phyloP scores from a whole-genome alignment of 768 basidiomycete genomes.

The Floccularia luteovirens region DNA sequence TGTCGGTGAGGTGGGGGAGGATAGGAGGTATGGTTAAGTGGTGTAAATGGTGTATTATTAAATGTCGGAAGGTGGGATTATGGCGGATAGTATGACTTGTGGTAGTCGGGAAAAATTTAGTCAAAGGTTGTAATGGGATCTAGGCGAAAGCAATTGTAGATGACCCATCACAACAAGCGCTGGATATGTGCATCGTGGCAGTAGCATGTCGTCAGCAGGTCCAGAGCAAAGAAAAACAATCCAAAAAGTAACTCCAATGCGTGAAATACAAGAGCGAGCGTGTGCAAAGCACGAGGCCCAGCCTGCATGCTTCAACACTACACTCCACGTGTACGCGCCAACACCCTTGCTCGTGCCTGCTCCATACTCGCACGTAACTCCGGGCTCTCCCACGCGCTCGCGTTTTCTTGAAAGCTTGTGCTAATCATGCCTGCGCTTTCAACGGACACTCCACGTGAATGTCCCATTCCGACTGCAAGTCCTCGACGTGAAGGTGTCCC shows the following conservation, averaged over 20 bases:
- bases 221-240: no score
- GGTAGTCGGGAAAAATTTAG: no score
- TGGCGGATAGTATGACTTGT: no score
- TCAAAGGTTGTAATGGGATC: no score
- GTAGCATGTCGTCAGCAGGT: no score
- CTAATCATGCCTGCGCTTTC: constrained; percentile 3
- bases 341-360: constrained; percentile 55
- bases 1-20: background rate
- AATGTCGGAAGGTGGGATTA: no score
- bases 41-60: background rate
- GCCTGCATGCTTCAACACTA: no score
- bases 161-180: no score
- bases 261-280: background rate
- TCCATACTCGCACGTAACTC: constrained; percentile 70
- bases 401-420: constrained; percentile 32
- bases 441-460: constrained; percentile 11
- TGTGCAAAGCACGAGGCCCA: background rate
- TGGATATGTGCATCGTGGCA: no score
- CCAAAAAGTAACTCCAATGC: background rate
- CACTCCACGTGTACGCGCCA: no score
- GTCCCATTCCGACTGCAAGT: constrained; percentile 5
- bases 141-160: no score
- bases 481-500: background rate
- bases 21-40: background rate
- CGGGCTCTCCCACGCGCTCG: constrained; percentile 48